Conservation (phyloP, 164 flowering plant genomes). For the Stephania yunnanensis region DNA sequence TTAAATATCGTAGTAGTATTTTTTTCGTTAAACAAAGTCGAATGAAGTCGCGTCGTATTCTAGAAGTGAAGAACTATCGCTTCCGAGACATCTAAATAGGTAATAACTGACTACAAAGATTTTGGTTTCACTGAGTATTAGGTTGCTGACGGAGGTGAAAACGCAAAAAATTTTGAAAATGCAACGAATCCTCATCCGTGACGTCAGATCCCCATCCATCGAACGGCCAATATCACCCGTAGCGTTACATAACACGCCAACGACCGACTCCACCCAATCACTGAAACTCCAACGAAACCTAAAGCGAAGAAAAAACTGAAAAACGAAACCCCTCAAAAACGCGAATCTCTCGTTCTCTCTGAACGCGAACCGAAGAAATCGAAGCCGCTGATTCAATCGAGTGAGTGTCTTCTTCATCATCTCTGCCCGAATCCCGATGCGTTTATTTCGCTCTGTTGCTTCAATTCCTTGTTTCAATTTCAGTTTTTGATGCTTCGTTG, state of each 20-base stretch:
- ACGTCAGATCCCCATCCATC: background rate
- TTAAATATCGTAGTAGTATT: too few species aligned
- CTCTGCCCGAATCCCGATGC: background rate
- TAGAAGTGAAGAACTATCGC: too few species aligned
- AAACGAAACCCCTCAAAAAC: background rate
- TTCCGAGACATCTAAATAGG: too few species aligned
- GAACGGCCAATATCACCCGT: background rate
- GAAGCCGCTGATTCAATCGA: background rate
- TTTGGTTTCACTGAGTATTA: too few species aligned
- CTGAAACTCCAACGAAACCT: background rate
- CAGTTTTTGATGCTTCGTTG: background rate
- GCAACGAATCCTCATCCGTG: background rate
- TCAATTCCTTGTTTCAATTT: background rate
- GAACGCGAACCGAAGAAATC: background rate
- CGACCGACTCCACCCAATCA: background rate
- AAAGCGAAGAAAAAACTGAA: background rate
- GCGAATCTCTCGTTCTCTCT: background rate
- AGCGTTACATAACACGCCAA: background rate
- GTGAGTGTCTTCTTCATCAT: background rate
- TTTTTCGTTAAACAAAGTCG: too few species aligned
- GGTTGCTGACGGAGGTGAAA: too few species aligned
- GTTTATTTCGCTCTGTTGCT: background rate
- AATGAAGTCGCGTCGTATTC: too few species aligned
- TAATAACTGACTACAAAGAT: too few species aligned
- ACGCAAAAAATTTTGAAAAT: too few species aligned